Percentiles rank a stretch among this genome's conserved stretches.
These are phyloP conservation scores for Saccharum spontaneum DNA, from an alignment of 176 grass and related monocot genomes.

Conservation along the genomic window DNA sequence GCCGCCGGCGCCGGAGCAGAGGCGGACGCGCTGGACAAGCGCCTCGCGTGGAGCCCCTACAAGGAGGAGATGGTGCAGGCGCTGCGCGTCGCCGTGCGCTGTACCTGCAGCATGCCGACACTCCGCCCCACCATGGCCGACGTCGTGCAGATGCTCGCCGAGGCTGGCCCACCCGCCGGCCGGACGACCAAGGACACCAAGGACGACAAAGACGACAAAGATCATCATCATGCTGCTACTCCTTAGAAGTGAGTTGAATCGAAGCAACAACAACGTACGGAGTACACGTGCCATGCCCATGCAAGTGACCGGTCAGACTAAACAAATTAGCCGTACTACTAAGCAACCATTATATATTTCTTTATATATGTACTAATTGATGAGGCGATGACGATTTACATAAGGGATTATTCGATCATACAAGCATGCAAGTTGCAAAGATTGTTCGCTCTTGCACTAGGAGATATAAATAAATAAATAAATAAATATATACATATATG, in stretches of 20 bases:
- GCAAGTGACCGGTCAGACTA: background rate
- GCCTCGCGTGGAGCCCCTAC: slow-evolving; percentile 61
- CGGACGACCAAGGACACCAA: slow-evolving; percentile 34
- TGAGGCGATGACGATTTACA: slow-evolving; percentile 12
- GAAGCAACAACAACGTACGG: background rate
- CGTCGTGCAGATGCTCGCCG: slow-evolving; percentile 85
- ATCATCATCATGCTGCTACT: background rate
- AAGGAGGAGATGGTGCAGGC: slow-evolving; percentile 88
- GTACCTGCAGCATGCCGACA: slow-evolving; percentile 68
- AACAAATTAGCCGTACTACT: background rate
- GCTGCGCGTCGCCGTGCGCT: slow-evolving; percentile 69
- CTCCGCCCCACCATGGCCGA: slow-evolving; percentile 92
- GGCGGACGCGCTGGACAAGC: slow-evolving; percentile 62
- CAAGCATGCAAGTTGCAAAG: slow-evolving; percentile 33
- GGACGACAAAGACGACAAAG: background rate
- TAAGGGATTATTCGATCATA: background rate
- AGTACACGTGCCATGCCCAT: background rate
- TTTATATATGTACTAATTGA: background rate
- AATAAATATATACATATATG: background rate
- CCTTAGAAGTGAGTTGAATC: background rate
- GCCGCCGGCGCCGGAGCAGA: slow-evolving; percentile 39
- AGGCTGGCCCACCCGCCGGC: slow-evolving; percentile 40
- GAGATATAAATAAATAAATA: background rate
- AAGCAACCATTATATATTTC: background rate
- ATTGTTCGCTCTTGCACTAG: slow-evolving; percentile 46